phyloP scores from a whole-genome alignment of 2,329 filamentous ascomycete species.

The Tolypocladium capitatum region DNA sequence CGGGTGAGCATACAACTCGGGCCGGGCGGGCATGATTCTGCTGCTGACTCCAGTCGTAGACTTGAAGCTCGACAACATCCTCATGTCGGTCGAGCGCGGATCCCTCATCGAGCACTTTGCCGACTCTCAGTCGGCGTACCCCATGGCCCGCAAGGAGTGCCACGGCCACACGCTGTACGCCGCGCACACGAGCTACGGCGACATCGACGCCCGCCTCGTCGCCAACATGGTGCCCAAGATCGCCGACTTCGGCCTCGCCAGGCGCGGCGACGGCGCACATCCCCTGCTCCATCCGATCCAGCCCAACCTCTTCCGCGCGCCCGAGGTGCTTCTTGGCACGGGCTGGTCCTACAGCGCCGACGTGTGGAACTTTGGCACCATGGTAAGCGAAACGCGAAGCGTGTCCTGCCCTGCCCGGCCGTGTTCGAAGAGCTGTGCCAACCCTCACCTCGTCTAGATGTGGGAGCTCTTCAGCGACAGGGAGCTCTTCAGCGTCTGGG shows the following conservation, averaged over 20 bases:
- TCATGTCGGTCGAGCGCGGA: slow-evolving; percentile 8
- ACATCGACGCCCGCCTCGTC: slow-evolving; percentile 2
- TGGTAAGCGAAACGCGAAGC: neutral
- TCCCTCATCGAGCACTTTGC: slow-evolving; percentile 9
- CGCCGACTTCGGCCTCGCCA: slow-evolving; percentile 9
- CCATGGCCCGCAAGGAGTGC: slow-evolving; percentile 5
- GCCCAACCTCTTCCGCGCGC: slow-evolving; percentile 7
- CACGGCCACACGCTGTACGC: slow-evolving; percentile 5
- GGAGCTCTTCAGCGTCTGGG: neutral
- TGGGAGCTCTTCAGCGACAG: neutral
- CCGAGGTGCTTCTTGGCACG: slow-evolving; percentile 7
- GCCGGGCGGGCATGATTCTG: neutral
- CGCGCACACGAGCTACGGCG: slow-evolving; percentile 6
- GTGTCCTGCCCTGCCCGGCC: too few species aligned
- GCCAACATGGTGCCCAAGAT: slow-evolving; percentile 6
- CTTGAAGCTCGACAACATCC: slow-evolving; percentile 12
- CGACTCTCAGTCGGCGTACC: slow-evolving; percentile 1
- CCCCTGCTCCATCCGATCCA: slow-evolving; percentile 8
- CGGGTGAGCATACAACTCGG: slow-evolving; percentile 1
- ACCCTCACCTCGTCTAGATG: neutral
- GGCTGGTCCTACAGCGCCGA: slow-evolving; percentile 8
- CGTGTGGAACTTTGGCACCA: slow-evolving; percentile 5
- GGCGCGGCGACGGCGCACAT: slow-evolving; percentile 1
- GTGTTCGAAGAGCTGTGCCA: too few species aligned
- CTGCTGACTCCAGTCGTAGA: slow-evolving; percentile 2